Evolutionary conservation across 768 basidiomycete genomes (phyloP).

Genomic region (Boletellus ananiceps): DNA sequence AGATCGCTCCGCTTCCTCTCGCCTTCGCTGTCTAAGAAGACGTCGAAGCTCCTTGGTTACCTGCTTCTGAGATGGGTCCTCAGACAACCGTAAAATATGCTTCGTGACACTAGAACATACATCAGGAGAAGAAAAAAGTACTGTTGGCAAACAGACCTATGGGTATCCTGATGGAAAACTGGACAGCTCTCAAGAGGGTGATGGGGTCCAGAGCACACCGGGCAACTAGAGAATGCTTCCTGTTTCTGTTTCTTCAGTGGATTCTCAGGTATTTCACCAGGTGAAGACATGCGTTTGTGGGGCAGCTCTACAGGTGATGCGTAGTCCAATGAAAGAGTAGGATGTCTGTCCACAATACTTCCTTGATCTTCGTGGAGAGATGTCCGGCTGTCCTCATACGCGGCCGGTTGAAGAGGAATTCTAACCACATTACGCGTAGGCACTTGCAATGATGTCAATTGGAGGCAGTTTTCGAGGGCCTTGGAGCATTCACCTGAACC

Average conservation of each 20-base stretch:
- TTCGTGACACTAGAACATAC: conserved; percentile 34
- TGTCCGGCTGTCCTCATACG: not conserved
- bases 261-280: conserved; percentile 22
- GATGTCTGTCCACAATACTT: not conserved
- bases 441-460: conserved; percentile 1
- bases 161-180: conserved; percentile 45
- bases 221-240: conserved; percentile 31
- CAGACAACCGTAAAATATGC: conserved; percentile 43
- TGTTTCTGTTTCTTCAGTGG: conserved; percentile 38
- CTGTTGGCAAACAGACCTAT: conserved; percentile 40
- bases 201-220: conserved; percentile 43
- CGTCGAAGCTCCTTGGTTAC: conserved; percentile 38
- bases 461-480: not conserved
- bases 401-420: not conserved
- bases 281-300: conserved; percentile 37
- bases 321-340: not conserved
- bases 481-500: not conserved
- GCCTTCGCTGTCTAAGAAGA: conserved; percentile 35
- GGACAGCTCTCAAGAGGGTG: conserved; percentile 57
- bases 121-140: conserved; percentile 2
- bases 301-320: conserved; percentile 13
- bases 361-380: not conserved
- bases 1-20: conserved; percentile 7
- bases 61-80: conserved; percentile 32
- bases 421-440: not conserved